These are phyloP conservation scores for Areca catechu DNA, from an alignment of 176 grass and related monocot species.

Conservation along the genomic window DNA sequence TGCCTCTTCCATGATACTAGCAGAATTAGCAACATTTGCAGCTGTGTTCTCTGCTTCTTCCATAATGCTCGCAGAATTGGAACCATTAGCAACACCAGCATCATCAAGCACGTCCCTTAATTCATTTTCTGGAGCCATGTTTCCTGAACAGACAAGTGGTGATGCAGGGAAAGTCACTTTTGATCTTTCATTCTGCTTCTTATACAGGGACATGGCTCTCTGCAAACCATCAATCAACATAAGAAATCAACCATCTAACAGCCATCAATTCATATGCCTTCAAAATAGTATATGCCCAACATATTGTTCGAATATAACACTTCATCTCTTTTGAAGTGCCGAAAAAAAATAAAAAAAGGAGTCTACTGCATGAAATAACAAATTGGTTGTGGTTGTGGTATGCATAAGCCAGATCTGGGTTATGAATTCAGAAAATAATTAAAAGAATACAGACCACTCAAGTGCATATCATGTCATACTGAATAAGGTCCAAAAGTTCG, in stretches of 20 bases:
- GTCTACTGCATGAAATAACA: no score
- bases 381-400: no score
- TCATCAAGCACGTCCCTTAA: constrained; percentile 1
- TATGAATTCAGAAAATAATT: no score
- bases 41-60: neutral
- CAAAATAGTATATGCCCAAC: no score
- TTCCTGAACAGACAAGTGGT: neutral
- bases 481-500: no score
- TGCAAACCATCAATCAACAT: constrained; percentile 16
- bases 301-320: no score
- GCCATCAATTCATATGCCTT: neutral
- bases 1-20: neutral
- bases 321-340: no score
- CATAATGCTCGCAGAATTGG: neutral
- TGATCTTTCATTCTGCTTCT: constrained; percentile 7
- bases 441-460: no score
- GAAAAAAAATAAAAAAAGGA: neutral
- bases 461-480: no score
- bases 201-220: constrained; percentile 28
- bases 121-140: no score
- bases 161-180: constrained; percentile 6
- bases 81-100: constrained; percentile 8
- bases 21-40: neutral
- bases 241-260: neutral
- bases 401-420: no score